phyloP scores from a whole-genome alignment of 192 early-diverging fungal genomes.

The Backusella liffmaniae region DNA sequence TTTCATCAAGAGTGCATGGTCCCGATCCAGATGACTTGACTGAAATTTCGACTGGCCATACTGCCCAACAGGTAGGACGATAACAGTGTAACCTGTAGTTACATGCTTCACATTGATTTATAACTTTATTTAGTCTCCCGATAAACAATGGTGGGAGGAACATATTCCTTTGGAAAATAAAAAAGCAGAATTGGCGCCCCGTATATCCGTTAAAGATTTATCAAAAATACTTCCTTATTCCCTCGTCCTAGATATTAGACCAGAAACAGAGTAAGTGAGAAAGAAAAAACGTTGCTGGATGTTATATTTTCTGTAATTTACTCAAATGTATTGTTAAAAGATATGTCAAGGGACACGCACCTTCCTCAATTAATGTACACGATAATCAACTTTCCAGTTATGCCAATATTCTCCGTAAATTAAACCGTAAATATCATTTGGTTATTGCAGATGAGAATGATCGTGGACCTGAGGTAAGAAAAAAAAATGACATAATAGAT shows the following conservation, averaged over 20 bases:
- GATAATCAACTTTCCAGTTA: conserved; percentile 41
- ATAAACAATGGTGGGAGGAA: conserved; percentile 48
- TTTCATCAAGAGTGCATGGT: conserved; percentile 38
- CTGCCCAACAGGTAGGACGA: background rate
- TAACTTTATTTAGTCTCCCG: background rate
- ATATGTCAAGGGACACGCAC: conserved; percentile 53
- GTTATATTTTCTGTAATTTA: background rate
- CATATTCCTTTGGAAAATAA: conserved; percentile 45
- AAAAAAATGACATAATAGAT: conserved; percentile 4
- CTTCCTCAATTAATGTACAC: conserved; percentile 52
- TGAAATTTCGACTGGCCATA: background rate
- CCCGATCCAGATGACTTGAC: conserved; percentile 26
- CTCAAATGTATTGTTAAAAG: conserved; percentile 24
- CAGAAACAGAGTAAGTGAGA: conserved; percentile 48
- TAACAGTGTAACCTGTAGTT: background rate
- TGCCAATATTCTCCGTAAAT: conserved; percentile 40
- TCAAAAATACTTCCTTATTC: conserved; percentile 41
- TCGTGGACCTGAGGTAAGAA: conserved; percentile 48
- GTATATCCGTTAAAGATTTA: conserved; percentile 54
- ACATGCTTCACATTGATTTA: background rate
- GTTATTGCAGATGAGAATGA: conserved; percentile 46
- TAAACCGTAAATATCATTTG: conserved; percentile 54
- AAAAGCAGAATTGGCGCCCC: conserved; percentile 52
- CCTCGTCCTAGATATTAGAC: conserved; percentile 58
- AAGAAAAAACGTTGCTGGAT: background rate